Percentiles rank a stretch among this genome's conserved stretches.
Evolutionary conservation across 257 asterid species (phyloP).

Genomic region (Gentiana dahurica): DNA sequence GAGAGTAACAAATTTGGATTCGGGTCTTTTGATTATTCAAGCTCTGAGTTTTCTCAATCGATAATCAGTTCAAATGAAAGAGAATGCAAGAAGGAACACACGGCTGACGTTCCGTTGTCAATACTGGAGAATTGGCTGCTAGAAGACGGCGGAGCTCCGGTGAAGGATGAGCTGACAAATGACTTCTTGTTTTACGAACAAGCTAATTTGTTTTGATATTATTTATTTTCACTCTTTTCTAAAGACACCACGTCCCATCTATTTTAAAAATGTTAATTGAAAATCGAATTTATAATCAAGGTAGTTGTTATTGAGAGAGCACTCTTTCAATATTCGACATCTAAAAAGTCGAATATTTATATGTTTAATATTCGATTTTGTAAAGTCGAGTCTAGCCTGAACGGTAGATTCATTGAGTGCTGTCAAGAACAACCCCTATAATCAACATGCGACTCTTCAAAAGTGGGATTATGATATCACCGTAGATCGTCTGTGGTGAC

Average conservation of each 20-base stretch:
- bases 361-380: too few species aligned
- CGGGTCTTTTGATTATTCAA: constrained; percentile 34
- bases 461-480: too few species aligned
- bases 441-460: too few species aligned
- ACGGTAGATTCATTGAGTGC: too few species aligned
- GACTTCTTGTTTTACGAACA: constrained; percentile 34
- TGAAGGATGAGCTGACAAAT: constrained; percentile 33
- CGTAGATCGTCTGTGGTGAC: too few species aligned
- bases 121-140: constrained; percentile 66
- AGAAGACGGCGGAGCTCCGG: constrained; percentile 27
- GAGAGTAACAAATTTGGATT: constrained; percentile 52
- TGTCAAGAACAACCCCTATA: too few species aligned
- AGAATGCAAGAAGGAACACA: constrained; percentile 21
- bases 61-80: constrained; percentile 23
- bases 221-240: not conserved
- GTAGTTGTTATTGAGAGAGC: not conserved
- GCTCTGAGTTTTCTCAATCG: constrained; percentile 39
- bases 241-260: too few species aligned
- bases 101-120: constrained; percentile 29
- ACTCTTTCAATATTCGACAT: not conserved
- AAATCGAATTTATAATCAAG: not conserved
- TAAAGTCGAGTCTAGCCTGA: too few species aligned
- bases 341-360: not conserved
- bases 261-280: too few species aligned
- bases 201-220: constrained; percentile 29